Conservation (phyloP, 208 protist species). For the Acanthamoeba triangularis region DNA sequence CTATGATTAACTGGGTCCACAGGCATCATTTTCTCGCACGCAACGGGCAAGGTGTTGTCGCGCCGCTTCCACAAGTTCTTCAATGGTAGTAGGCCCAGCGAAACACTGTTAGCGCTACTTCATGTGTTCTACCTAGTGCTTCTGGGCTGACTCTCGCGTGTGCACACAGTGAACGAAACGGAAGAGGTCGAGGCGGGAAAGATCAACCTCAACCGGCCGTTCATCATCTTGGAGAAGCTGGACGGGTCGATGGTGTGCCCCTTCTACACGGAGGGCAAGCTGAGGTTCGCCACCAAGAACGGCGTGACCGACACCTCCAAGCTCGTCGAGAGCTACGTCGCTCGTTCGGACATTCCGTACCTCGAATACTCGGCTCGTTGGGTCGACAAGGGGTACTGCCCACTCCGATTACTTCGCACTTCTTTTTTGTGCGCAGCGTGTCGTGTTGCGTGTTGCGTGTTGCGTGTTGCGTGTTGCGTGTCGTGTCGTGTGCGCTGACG, state of each 20-base stretch:
- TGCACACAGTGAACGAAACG: conserved; percentile 44
- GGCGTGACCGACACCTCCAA: conserved; percentile 59
- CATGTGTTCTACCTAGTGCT: no score
- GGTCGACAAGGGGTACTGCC: not conserved
- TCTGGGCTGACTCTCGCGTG: not conserved
- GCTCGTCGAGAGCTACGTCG: not conserved
- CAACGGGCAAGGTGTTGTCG: conserved; percentile 67
- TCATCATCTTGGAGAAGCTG: conserved; percentile 73
- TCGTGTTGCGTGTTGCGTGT: not conserved
- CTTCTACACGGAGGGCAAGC: conserved; percentile 39
- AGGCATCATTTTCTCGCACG: conserved; percentile 63
- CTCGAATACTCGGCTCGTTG: conserved; percentile 26
- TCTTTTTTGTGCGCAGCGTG: not conserved
- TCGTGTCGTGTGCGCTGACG: not conserved
- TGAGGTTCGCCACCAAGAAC: conserved; percentile 52
- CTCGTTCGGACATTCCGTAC: conserved; percentile 24
- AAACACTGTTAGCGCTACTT: no score
- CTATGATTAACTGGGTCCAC: not conserved
- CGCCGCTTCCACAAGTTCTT: conserved; percentile 74
- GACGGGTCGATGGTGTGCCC: conserved; percentile 67
- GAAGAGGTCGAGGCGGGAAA: conserved; percentile 56
- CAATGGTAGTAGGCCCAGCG: not conserved
- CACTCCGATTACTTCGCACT: not conserved
- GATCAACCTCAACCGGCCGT: conserved; percentile 70
- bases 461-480: not conserved